Percentiles rank a stretch among this genome's conserved stretches.
These are phyloP conservation scores for Penstemon barbatus DNA, from an alignment of 257 asterid genomes.

Conservation along the genomic window DNA sequence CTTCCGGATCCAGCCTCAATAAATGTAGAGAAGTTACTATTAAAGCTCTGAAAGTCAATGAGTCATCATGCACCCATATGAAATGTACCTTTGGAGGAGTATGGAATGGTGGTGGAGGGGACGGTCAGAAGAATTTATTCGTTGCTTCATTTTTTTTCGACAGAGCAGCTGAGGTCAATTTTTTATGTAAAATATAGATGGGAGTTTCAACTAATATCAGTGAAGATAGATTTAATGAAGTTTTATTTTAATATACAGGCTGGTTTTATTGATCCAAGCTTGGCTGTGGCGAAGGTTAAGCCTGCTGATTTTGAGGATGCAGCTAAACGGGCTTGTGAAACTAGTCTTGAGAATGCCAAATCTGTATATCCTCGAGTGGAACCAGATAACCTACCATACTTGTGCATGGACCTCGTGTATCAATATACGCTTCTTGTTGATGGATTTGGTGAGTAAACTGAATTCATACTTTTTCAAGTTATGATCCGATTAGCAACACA, in stretches of 20 bases:
- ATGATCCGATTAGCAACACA: not conserved
- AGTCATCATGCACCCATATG: slow-evolving; percentile 83
- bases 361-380: slow-evolving; percentile 60
- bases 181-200: no score
- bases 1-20: slow-evolving; percentile 73
- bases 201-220: no score
- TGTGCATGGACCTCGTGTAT: slow-evolving; percentile 96
- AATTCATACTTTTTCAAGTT: not conserved
- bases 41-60: slow-evolving; percentile 83
- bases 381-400: slow-evolving; percentile 70
- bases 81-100: slow-evolving; percentile 98
- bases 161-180: slow-evolving; percentile 91
- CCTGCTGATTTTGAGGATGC: slow-evolving; percentile 83
- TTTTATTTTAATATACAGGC: slow-evolving; percentile 46
- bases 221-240: no score
- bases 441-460: slow-evolving; percentile 81
- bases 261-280: slow-evolving; percentile 70
- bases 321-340: slow-evolving; percentile 82
- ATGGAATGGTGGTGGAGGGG: slow-evolving; percentile 99
- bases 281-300: slow-evolving; percentile 74
- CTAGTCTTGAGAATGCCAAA: slow-evolving; percentile 61
- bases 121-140: slow-evolving; percentile 89
- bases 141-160: slow-evolving; percentile 96
- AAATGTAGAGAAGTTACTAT: slow-evolving; percentile 67
- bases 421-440: slow-evolving; percentile 84